phyloP scores from a whole-genome alignment of 2,329 filamentous ascomycete species.

The Tympanopsis confertula region DNA sequence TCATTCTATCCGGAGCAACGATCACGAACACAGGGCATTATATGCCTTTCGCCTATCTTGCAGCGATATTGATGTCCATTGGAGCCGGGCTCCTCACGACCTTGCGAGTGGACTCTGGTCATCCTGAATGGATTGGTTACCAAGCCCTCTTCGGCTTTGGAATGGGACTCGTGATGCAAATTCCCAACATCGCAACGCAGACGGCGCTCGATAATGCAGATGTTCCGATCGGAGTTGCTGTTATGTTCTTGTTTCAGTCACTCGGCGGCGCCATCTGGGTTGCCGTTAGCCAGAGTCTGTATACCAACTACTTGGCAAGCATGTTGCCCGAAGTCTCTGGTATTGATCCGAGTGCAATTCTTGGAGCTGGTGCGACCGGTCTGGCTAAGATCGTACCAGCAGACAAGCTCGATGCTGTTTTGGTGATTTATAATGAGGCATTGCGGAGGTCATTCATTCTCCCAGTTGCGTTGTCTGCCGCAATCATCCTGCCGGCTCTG shows the following conservation, averaged over 20 bases:
- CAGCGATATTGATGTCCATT: conserved; percentile 9
- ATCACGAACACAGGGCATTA: conserved; percentile 14
- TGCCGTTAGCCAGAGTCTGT: conserved; percentile 10
- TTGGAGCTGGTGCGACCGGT: conserved; percentile 4
- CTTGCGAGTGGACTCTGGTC: conserved; percentile 7
- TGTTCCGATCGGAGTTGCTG: conserved; percentile 10
- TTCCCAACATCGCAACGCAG: conserved; percentile 12
- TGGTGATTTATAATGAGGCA: conserved; percentile 9
- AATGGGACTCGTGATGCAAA: conserved; percentile 13
- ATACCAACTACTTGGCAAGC: conserved; percentile 9
- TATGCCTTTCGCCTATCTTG: conserved; percentile 11
- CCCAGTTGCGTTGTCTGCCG: no score
- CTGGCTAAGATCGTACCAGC: conserved; percentile 6
- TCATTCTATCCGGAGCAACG: conserved; percentile 10
- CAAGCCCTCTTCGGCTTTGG: conserved; percentile 15
- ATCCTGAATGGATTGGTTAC: conserved; percentile 15
- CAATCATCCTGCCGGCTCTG: no score
- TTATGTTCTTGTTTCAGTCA: conserved; percentile 11
- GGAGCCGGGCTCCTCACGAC: conserved; percentile 15
- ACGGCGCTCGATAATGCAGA: conserved; percentile 11
- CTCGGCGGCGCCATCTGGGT: conserved; percentile 11
- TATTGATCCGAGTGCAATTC: conserved; percentile 3
- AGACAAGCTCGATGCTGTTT: conserved; percentile 6
- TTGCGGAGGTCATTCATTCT: conserved; percentile 8
- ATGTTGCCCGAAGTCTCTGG: conserved; percentile 4